Base-by-base conservation (phyloP, 2,329 filamentous ascomycete genomes). In the Xylaria sp. region DNA sequence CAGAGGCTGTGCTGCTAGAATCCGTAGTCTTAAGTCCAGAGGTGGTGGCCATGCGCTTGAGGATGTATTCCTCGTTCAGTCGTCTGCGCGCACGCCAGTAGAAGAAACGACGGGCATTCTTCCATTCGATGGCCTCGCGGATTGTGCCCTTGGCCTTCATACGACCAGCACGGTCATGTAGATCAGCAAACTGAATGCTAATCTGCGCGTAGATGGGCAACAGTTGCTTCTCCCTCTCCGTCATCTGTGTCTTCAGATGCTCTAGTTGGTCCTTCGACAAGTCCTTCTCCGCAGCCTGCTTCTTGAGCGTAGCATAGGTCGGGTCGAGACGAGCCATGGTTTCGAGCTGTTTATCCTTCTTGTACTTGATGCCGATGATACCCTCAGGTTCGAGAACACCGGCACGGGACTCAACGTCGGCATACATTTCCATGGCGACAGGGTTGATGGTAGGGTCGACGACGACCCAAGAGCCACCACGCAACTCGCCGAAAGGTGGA, bases 391-490 rank as follows among this genome's bases (percentile, higher is more conserved):
- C 96, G 71, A 99, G 88, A 57, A 99, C 94, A 91, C 96, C 96
- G 83, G 95, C 96, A 70, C 96, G 96, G 65, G 96, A 87, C 74
- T 99, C 95, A 73, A 92, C 90, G 78, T 99, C 96, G 65, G 96
- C 96, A 80, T 99, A 99, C 96, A 99, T 99, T 83, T 99, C 96
- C 96, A 99, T 99, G 78, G 90, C 91, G 56, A 93, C 89, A 20
- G 94, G 90, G 86, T 99, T 98, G 86, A 99, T 99, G 73, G 96
- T 98, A 58, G 96, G 96, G 80, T 99, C 96, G 72, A 99, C 93
- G 61, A 99, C 96, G 80, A 99, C 96, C 96, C 96, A 99, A 71
- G 96, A 99, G 77, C 96, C 96, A 88, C 96, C 96, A 87, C 96
- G 95, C 64, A 99, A 91, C 83, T 99, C 96, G 75, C 96, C 95